These are phyloP conservation scores for Gaeumannomyces sp. DNA, from an alignment of 2,329 filamentous ascomycete genomes.

Conservation along the genomic window DNA sequence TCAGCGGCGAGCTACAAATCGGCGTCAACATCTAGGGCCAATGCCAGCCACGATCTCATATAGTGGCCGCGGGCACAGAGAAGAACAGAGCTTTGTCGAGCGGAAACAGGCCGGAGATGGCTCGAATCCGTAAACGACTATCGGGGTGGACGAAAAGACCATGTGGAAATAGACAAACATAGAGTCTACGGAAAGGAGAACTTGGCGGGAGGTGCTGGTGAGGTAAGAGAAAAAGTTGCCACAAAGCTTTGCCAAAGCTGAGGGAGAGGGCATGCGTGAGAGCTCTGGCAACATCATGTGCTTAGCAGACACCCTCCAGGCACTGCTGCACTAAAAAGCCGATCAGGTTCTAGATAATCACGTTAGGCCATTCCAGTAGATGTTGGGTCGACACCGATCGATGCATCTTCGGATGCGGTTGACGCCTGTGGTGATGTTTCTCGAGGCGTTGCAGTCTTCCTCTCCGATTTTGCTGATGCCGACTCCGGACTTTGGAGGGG, in stretches of 20 bases:
- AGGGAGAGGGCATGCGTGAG: not conserved
- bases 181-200: not conserved
- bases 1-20: too few relatives aligned
- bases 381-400: too few relatives aligned
- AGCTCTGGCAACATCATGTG: not conserved
- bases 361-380: too few relatives aligned
- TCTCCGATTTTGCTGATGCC: not conserved
- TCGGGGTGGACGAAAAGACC: not conserved
- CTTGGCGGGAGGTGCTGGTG: not conserved
- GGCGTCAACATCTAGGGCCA: too few relatives aligned
- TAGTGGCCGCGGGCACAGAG: too few relatives aligned
- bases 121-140: too few relatives aligned
- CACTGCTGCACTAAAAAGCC: not conserved
- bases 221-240: not conserved
- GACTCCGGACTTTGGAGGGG: not conserved
- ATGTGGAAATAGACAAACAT: too few relatives aligned
- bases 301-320: not conserved
- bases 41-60: too few relatives aligned
- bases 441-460: not conserved
- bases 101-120: too few relatives aligned
- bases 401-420: not conserved
- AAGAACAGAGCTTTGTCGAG: too few relatives aligned
- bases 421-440: not conserved
- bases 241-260: not conserved
- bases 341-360: not conserved